Base-by-base conservation (phyloP, 2,329 filamentous ascomycete species). In the Dothiorella sarmentorum region DNA sequence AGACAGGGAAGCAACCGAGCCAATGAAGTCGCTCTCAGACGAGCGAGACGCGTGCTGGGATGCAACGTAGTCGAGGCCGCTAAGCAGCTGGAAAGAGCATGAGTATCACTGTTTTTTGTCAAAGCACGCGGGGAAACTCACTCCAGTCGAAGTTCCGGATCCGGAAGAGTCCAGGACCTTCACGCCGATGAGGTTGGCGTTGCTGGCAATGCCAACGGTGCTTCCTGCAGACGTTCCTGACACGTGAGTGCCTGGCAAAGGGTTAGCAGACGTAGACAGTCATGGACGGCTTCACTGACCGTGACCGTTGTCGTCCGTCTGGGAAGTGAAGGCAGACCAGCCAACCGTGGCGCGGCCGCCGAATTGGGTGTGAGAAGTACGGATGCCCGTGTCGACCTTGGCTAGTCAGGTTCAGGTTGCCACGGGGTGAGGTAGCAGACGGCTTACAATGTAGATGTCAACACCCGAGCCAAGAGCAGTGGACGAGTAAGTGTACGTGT, bases 401-500 rank as follows among this genome's bases (percentile, higher is more conserved):
- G 6, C 4, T 17, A 1, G 35, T 58, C n/a, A 58, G 18, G 20
- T 29, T 5, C 7, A 2, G 7, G 20, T 18, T 7, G n/a, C 10
- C 4, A 13, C 20, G 9, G 15, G 18, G 35, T 9, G 10, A 10
- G 35, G 7, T 9, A 24, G 15, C n/a, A n/a, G n/a, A n/a, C n/a
- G n/a, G 57, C 62, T 60, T 35, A 86, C 78, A n/a, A 87, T 74
- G 67, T 81, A 87, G n/a, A 77, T 81, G 6, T 79, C 83, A 65
- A 62, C 62, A 15, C 61, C 58, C 7, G 27, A 20, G 24, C 58
- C 58, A 4, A 58, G 56, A 11, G 18, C 31, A 13, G 49, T 40
- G 18, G 40, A 40, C 7, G 40, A 44, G 24, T 60, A 60, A 17
- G 42, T 56, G 24, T 60, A 60, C 2, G 58, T 60, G 7, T 43